A percentile compares a stretch with the other conserved stretches of the same genome.
Conservation (phyloP, 2,329 filamentous ascomycete species). For the Ophiocordyceps camponoti-floridani region DNA sequence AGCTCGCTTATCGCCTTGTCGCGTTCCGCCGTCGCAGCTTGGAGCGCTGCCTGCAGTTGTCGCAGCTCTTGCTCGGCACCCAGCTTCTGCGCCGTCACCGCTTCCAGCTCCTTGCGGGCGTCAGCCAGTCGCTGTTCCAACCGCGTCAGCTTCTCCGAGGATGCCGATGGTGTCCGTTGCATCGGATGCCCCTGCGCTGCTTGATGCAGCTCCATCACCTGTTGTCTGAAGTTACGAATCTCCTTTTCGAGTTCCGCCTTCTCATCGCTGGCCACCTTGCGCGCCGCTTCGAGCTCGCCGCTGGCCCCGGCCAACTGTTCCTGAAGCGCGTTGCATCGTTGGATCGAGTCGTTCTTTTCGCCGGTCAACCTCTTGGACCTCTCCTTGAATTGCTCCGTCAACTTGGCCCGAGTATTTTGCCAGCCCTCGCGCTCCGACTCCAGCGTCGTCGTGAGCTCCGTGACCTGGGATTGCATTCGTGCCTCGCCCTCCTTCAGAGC, state of each 20-base stretch:
- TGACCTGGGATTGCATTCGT: slow-evolving; percentile 33
- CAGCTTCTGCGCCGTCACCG: slow-evolving; percentile 48
- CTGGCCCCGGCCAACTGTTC: slow-evolving; percentile 27
- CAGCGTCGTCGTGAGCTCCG: slow-evolving; percentile 30
- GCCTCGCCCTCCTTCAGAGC: slow-evolving; percentile 29
- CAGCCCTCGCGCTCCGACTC: slow-evolving; percentile 37
- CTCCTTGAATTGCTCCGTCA: slow-evolving; percentile 47
- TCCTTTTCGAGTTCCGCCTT: slow-evolving; percentile 22
- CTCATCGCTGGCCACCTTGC: slow-evolving; percentile 16
- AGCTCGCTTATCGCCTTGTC: slow-evolving; percentile 35
- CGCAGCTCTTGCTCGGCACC: slow-evolving; percentile 46
- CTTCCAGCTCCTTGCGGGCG: slow-evolving; percentile 43
- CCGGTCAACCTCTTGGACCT: slow-evolving; percentile 33
- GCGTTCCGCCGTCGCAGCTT: slow-evolving; percentile 41
- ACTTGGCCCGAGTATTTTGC: slow-evolving; percentile 30
- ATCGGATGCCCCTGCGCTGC: slow-evolving; percentile 10
- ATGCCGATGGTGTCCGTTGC: slow-evolving; percentile 14
- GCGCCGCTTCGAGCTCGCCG: slow-evolving; percentile 35
- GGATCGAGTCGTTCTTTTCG: slow-evolving; percentile 33
- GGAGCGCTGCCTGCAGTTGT: slow-evolving; percentile 37
- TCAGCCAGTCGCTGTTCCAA: slow-evolving; percentile 31
- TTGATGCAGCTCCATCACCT: slow-evolving; percentile 17
- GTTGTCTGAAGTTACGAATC: not conserved
- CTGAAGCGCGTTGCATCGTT: slow-evolving; percentile 33
- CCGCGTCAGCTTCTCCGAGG: slow-evolving; percentile 26